These are phyloP conservation scores for Termitomyces sp. DNA, from an alignment of 1,284 basidiomycete genomes.

Conservation along the genomic window DNA sequence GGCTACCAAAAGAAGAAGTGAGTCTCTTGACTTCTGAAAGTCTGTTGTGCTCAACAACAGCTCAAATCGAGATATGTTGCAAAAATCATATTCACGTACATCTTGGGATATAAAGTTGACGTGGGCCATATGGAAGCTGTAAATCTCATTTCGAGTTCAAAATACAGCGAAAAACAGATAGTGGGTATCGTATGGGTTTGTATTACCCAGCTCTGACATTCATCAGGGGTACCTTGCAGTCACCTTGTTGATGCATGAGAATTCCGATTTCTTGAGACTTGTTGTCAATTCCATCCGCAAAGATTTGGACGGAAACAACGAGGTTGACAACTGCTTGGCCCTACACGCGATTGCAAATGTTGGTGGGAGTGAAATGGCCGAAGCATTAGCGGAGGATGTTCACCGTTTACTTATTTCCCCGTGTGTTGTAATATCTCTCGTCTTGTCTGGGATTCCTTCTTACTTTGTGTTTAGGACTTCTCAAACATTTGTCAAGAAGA, in stretches of 20 bases:
- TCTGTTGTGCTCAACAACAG: conserved; percentile 7
- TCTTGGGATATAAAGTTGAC: conserved; percentile 98
- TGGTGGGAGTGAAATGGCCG: conserved; percentile 97
- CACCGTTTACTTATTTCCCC: conserved; percentile 94
- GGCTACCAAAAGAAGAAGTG: conserved; percentile 99
- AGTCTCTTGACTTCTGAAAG: conserved; percentile 25
- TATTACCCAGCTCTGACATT: conserved; percentile 10
- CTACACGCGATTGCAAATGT: conserved; percentile 98
- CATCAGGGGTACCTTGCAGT: conserved; percentile 92
- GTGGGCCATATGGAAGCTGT: conserved; percentile 99
- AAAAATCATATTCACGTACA: conserved; percentile 99
- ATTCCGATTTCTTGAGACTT: conserved; percentile 91
- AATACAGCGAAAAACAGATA: conserved; percentile 99
- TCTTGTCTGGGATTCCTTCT: background rate
- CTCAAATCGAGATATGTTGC: conserved; percentile 68
- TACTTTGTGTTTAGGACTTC: conserved; percentile 66
- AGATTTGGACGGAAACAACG: conserved; percentile 92
- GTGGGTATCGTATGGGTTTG: conserved; percentile 43
- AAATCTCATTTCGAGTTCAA: conserved; percentile 92
- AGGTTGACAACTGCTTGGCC: conserved; percentile 94
- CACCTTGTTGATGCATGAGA: conserved; percentile 97
- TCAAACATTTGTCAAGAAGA: conserved; percentile 94
- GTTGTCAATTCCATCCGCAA: conserved; percentile 99
- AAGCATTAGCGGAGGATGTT: conserved; percentile 88
- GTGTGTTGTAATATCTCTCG: conserved; percentile 45